Percentiles rank a stretch among this genome's conserved stretches.
Conservation (phyloP, 148 eudicot species). For the Talinum fruticosum region DNA sequence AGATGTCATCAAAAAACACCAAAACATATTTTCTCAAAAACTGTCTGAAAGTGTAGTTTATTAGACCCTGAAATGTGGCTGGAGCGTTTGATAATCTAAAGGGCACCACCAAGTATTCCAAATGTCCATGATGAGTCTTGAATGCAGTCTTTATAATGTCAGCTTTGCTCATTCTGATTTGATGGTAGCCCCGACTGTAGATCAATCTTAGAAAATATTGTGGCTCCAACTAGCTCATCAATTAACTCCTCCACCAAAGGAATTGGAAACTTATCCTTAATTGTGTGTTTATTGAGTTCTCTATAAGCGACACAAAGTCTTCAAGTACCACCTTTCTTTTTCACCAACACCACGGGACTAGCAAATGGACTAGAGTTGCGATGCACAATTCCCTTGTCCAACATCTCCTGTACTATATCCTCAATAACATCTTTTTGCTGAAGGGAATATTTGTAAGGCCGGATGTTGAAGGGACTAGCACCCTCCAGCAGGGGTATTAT, state of each 20-base stretch:
- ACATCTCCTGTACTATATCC: not conserved
- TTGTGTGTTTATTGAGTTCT: not conserved
- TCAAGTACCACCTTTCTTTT: not conserved
- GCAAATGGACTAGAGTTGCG: not conserved
- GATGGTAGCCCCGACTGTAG: not conserved
- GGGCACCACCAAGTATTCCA: not conserved
- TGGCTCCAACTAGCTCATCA: not conserved
- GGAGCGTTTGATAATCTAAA: not conserved
- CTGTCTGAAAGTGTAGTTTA: too few relatives aligned
- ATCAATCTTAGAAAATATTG: not conserved
- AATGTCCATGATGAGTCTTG: not conserved
- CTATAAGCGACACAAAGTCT: not conserved
- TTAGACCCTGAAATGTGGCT: not conserved
- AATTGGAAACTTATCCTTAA: not conserved
- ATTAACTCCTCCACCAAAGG: not conserved
- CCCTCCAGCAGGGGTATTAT: not conserved
- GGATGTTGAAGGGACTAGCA: not conserved
- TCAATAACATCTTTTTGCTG: not conserved
- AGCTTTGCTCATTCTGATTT: not conserved
- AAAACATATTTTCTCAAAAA: not conserved
- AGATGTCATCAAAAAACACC: not conserved
- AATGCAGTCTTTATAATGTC: not conserved
- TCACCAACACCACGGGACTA: not conserved
- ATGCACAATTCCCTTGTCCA: not conserved
- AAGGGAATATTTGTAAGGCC: not conserved